Evolutionary conservation across 306 rosid species (phyloP).

Genomic region (Fragaria ananassa): DNA sequence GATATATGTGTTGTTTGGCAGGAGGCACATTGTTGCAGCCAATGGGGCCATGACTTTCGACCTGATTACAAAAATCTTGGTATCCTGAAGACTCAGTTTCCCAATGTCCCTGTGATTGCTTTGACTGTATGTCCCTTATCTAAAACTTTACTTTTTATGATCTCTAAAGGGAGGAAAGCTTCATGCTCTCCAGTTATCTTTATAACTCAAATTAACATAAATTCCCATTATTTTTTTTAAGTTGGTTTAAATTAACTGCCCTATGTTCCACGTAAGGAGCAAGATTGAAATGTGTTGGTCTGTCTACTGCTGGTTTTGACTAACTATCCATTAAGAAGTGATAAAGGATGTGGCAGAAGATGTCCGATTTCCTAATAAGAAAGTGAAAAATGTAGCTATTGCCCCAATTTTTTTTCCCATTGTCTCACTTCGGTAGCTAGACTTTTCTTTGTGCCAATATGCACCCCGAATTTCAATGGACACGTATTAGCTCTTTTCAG

Average conservation of each 20-base stretch:
- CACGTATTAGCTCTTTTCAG: not conserved
- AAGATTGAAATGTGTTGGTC: not conserved
- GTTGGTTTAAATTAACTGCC: not conserved
- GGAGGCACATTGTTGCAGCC: slow-evolving; percentile 99
- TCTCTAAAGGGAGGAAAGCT: not conserved
- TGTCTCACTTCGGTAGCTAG: not conserved
- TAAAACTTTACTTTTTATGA: not conserved
- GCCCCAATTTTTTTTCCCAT: not conserved
- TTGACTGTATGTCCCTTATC: slow-evolving; percentile 58
- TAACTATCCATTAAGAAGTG: not conserved
- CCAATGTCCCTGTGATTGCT: slow-evolving; percentile 81
- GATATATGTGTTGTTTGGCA: slow-evolving; percentile 35
- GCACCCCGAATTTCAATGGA: not conserved
- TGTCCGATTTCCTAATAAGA: not conserved
- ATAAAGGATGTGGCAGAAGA: not conserved
- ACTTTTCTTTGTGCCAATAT: not conserved
- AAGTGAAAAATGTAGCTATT: not conserved
- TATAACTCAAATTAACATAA: not conserved
- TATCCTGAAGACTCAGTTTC: slow-evolving; percentile 93
- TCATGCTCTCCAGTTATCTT: not conserved
- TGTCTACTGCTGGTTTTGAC: not conserved
- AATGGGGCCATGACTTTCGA: slow-evolving; percentile 99
- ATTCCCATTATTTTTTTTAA: no score
- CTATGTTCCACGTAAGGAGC: not conserved
- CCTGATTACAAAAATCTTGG: slow-evolving; percentile 96